phyloP scores from a whole-genome alignment of 306 rosid genomes.

The Sophora flavescens region DNA sequence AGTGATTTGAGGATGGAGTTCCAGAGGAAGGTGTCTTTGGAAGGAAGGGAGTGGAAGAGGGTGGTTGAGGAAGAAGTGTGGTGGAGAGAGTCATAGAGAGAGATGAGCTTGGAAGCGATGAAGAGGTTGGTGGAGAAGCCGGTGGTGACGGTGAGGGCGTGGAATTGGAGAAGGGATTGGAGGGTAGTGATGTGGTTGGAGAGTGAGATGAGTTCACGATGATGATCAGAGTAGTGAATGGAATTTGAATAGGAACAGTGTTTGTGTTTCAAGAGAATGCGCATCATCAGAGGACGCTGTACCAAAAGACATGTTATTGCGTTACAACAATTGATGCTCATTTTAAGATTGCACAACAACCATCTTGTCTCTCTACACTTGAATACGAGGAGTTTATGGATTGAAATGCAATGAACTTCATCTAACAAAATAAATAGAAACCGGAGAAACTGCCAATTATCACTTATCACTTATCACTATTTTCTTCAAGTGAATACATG shows the following conservation, averaged over 20 bases:
- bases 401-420: too few species aligned
- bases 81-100: conserved; percentile 57
- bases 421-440: too few species aligned
- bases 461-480: too few species aligned
- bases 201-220: conserved; percentile 53
- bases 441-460: too few species aligned
- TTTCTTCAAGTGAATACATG: too few species aligned
- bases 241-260: conserved; percentile 2
- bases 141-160: conserved; percentile 67
- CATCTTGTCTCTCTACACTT: too few species aligned
- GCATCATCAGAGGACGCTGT: not conserved
- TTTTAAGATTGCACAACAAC: too few species aligned
- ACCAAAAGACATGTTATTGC: not conserved
- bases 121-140: conserved; percentile 80
- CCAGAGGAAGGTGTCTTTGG: conserved; percentile 69
- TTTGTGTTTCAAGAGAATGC: not conserved
- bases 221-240: conserved; percentile 18
- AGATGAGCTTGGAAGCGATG: conserved; percentile 76
- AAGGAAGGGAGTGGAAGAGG: conserved; percentile 57
- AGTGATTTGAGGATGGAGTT: conserved; percentile 81
- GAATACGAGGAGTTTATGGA: too few species aligned
- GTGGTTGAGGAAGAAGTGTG: conserved; percentile 51
- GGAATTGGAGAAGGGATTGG: conserved; percentile 61
- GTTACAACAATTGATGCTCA: too few species aligned
- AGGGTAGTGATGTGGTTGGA: conserved; percentile 51